phyloP scores from a whole-genome alignment of 768 basidiomycete genomes.

The Suillus luteus region DNA sequence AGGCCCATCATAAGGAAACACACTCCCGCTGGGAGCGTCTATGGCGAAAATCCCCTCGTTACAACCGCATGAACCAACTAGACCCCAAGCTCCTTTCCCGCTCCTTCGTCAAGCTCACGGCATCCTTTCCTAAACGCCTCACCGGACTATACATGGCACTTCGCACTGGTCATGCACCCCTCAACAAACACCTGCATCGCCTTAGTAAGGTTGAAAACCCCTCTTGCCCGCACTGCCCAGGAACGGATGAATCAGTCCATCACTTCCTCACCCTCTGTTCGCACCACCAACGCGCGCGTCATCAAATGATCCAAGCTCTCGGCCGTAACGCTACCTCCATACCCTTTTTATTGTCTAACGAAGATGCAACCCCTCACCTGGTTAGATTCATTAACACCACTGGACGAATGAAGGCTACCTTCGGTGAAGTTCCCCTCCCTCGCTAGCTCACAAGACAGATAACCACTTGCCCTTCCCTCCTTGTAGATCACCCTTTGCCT shows the following conservation, averaged over 20 bases:
- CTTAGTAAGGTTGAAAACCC: conserved; percentile 26
- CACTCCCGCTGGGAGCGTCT: neutral
- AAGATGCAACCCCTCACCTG: too few relatives aligned
- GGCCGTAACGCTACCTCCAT: too few relatives aligned
- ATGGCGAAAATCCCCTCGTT: conserved; percentile 9
- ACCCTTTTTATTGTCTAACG: accelerated
- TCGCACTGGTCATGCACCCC: conserved; percentile 31
- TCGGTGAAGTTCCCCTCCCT: too few relatives aligned
- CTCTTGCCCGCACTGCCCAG: conserved; percentile 27
- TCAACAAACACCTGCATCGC: conserved; percentile 32
- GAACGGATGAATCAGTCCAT: too few relatives aligned
- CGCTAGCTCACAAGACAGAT: too few relatives aligned
- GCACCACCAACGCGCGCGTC: too few relatives aligned
- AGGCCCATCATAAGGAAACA: neutral
- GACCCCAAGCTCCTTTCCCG: neutral
- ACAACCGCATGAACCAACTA: neutral
- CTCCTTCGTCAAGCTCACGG: conserved; percentile 3
- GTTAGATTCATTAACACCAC: too few relatives aligned
- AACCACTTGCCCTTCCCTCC: too few relatives aligned
- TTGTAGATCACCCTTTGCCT: too few relatives aligned
- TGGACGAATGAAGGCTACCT: too few relatives aligned
- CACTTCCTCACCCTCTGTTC: too few relatives aligned
- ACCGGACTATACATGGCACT: conserved; percentile 33
- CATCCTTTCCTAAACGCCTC: conserved; percentile 15
- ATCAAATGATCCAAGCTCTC: too few relatives aligned